phyloP scores from a whole-genome alignment of 345 rosid genomes.

The Adansonia digitata region DNA sequence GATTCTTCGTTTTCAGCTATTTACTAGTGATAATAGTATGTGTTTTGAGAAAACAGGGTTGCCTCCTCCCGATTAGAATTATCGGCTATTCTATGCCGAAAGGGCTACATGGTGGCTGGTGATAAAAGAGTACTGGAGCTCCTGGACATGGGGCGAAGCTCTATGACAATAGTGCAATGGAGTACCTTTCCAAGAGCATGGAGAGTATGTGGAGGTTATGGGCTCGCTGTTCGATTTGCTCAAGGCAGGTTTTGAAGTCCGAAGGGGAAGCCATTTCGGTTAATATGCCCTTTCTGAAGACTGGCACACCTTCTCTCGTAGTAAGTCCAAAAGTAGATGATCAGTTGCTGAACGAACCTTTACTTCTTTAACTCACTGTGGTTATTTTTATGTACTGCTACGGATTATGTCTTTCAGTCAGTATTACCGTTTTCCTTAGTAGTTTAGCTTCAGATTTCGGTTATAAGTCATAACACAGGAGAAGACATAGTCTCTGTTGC shows the following conservation, averaged over 20 bases:
- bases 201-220: constrained; percentile 80
- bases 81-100: constrained; percentile 78
- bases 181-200: constrained; percentile 79
- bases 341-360: background rate
- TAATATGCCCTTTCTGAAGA: constrained; percentile 73
- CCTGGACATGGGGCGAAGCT: constrained; percentile 97
- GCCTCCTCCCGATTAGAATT: constrained; percentile 57
- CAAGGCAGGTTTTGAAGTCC: constrained; percentile 67
- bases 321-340: constrained; percentile 32
- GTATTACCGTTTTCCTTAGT: background rate
- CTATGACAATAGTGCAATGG: constrained; percentile 86
- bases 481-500: background rate
- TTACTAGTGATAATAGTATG: background rate
- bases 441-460: background rate
- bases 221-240: constrained; percentile 81
- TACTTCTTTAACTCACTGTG: background rate
- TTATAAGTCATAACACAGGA: background rate
- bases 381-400: background rate
- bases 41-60: constrained; percentile 40
- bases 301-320: constrained; percentile 92
- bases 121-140: constrained; percentile 76
- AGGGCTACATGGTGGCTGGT: constrained; percentile 82
- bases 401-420: background rate
- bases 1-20: background rate
- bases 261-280: constrained; percentile 90